phyloP scores from a whole-genome alignment of 2,329 filamentous ascomycete species.

The Verticillium isaacii region DNA sequence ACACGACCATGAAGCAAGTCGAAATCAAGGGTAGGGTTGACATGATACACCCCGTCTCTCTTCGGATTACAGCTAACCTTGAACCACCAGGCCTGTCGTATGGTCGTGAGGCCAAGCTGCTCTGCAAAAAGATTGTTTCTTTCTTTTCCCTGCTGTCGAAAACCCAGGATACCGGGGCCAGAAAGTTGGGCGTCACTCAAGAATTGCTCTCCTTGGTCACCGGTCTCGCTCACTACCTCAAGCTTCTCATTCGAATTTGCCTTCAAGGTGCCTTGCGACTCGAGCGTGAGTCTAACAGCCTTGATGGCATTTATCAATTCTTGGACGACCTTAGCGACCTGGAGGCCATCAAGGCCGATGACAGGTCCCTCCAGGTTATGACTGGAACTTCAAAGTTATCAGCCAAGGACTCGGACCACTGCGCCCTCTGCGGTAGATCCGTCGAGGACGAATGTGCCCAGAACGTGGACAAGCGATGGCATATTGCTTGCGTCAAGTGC shows the following conservation, averaged over 20 bases:
- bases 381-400: conserved; percentile 62
- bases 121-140: conserved; percentile 99
- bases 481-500: conserved; percentile 78
- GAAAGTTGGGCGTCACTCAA: conserved; percentile 92
- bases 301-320: conserved; percentile 76
- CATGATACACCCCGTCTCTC: not conserved
- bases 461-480: conserved; percentile 73
- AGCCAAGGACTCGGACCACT: conserved; percentile 79
- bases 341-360: conserved; percentile 70
- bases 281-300: conserved; percentile 73
- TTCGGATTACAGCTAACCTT: conserved; percentile 5
- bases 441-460: conserved; percentile 92
- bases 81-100: conserved; percentile 69
- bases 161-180: conserved; percentile 83
- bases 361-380: conserved; percentile 62
- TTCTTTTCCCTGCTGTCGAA: conserved; percentile 96
- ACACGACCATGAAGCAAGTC: conserved; percentile 62
- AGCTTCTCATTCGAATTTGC: conserved; percentile 94
- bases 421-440: conserved; percentile 72
- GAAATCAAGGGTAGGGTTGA: conserved; percentile 66
- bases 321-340: conserved; percentile 78
- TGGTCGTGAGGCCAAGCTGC: conserved; percentile 89
- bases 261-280: conserved; percentile 88
- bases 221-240: conserved; percentile 92
- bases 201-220: conserved; percentile 97